Base-by-base conservation (phyloP, 2,329 filamentous ascomycete genomes). In the Aspergillus udagawae region DNA sequence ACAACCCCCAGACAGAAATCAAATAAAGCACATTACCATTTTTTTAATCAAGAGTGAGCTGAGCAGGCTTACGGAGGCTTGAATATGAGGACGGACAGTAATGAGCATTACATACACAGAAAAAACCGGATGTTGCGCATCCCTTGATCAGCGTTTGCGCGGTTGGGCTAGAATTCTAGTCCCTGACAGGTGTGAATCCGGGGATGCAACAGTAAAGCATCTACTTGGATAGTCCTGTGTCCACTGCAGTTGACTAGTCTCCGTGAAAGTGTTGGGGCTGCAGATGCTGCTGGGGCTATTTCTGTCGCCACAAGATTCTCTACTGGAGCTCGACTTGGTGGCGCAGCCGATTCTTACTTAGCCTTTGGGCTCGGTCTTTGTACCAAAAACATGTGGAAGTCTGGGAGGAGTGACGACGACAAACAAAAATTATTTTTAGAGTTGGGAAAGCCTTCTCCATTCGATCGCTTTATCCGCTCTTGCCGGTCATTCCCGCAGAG, bases 291-390 rank as follows among this genome's bases (percentile, higher is more conserved):
- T 55, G 50, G 51, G 61, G 44, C 52, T 57, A 61, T 61, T 59
- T 60, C 60, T 51, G 61, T 65, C 52, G 63, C 63, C 63, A 65
- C 60, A 60, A 54, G 54, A 56, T 59, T 50, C 47, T 56, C 41
- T 25, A 44, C 23, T 35, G 14, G 7, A 6, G 14, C 14, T 38
- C 20, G 45, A 38, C 52, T 48, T 49, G 55, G 63, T 65, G 63
- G 63, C 63, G 61, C 63, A 61, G 63, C 52, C 48, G 28, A 50
- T 32, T 32, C 55, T 51, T 9, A 8, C 23, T 35, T 53, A 51
- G 49, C 38, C 51, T 51, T 52, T 21, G n/a, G 27, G n/a, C 25
- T 42, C 42, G 41, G 52, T 56, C 21, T 28, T 52, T 42, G 45
- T 49, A 23, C 51, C 42, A 53, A 20, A 27, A 49, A 32, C 38